Evolutionary conservation across 1,139 yeast species (phyloP), one percentile per base, ranked within the genome.

Genomic region (Taphrina flavorubra): DNA sequence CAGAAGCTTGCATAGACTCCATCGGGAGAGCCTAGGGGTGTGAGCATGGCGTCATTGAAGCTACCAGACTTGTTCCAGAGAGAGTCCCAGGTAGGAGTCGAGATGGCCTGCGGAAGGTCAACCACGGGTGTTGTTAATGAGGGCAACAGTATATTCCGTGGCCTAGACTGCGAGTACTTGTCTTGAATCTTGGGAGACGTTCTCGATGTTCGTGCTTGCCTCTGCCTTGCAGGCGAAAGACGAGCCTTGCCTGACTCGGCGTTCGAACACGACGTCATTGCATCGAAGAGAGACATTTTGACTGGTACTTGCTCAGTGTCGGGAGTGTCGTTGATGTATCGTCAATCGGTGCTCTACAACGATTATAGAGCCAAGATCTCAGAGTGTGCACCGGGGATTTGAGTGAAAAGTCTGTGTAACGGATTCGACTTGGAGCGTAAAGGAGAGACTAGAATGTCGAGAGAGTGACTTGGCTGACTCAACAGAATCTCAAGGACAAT

Each of bases 11-110:
- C 36, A 56, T 16, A 20, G 2, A 10, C 25, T 10, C 60, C 34
- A 5, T 56, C 60, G 2, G 60, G 60, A 3, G 60, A 56, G 34
- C 40, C 34, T 13, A 25, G 10, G 14, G 60, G 60, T 39, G 60
- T 56, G 16, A 40, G 60, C 42, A 56, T 56, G 36, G 60, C 49
- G 6, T 56, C 49, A 39, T 11, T 25, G 36, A 39, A 56, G 36
- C 49, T 40, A 4, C 31, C 31, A 47, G 60, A 40, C 37, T 39
- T 20, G 60, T 42, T 53, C 58, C 58, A 53, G n/a, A 18, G 11
- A 31, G 58, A 2, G n/a, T 16, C 20, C 42, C 14, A 18, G 18
- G 18, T 14, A 34, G 42, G 49, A n/a, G 36, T 20, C 16, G 18
- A 2, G 4, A 2, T 25, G 25, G 14, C 6, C 14, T 10, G 20